Conservation (phyloP, 2,329 filamentous ascomycete genomes). For the Penicillium paneum region DNA sequence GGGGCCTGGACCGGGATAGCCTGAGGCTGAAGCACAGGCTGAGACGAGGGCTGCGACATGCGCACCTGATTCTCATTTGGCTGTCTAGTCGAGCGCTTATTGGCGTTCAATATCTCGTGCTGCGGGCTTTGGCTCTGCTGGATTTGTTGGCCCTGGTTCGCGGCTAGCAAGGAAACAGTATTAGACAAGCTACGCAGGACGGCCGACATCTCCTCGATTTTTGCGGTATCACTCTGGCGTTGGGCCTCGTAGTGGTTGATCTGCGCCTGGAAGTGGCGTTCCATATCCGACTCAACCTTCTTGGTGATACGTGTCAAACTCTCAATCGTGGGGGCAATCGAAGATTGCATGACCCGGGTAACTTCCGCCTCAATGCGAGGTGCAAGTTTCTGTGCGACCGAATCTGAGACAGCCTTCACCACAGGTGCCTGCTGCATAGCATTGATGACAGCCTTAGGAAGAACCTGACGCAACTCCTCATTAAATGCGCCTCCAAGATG, state of each 20-base stretch:
- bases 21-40: background rate
- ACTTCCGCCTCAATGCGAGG: slow-evolving; percentile 69
- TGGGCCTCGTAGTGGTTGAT: slow-evolving; percentile 52
- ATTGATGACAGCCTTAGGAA: slow-evolving; percentile 65
- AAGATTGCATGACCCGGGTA: slow-evolving; percentile 57
- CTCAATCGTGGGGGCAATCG: slow-evolving; percentile 65
- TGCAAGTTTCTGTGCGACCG: slow-evolving; percentile 64
- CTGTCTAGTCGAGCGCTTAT: slow-evolving; percentile 29
- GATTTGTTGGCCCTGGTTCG: slow-evolving; percentile 42
- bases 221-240: slow-evolving; percentile 54
- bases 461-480: slow-evolving; percentile 66
- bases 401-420: slow-evolving; percentile 68
- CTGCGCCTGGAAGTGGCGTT: slow-evolving; percentile 56
- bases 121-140: slow-evolving; percentile 14
- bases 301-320: slow-evolving; percentile 66
- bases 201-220: slow-evolving; percentile 58
- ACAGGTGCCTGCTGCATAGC: slow-evolving; percentile 72
- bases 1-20: background rate
- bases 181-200: slow-evolving; percentile 57
- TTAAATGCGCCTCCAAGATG: slow-evolving; percentile 65
- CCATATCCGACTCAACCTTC: slow-evolving; percentile 65
- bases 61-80: slow-evolving; percentile 20
- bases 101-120: background rate
- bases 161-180: slow-evolving; percentile 44
- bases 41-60: slow-evolving; percentile 14